Percentiles rank a stretch among this genome's conserved stretches.
phyloP scores from a whole-genome alignment of 1,139 yeast species.

The Diutina catenulata region DNA sequence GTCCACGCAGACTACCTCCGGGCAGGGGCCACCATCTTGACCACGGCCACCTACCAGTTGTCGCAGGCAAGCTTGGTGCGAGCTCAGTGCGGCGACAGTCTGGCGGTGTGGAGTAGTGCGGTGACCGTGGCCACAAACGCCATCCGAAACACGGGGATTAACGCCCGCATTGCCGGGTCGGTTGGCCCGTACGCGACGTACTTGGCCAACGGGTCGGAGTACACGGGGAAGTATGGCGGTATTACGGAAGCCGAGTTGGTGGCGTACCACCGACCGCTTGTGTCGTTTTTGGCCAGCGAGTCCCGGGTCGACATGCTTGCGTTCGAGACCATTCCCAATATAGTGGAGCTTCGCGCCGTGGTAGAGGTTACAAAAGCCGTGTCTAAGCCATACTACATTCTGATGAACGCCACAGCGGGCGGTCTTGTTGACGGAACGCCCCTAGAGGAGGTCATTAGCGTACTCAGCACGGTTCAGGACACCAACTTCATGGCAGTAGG shows the following conservation, averaged over 20 bases:
- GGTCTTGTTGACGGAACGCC: slow-evolving; percentile 23
- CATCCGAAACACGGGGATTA: slow-evolving; percentile 6
- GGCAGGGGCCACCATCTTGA: slow-evolving; percentile 44
- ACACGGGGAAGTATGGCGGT: slow-evolving; percentile 46
- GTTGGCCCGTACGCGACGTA: slow-evolving; percentile 69
- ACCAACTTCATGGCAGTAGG: slow-evolving; percentile 23
- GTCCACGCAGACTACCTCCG: slow-evolving; percentile 40
- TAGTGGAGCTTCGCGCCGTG: slow-evolving; percentile 33
- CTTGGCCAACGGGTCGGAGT: slow-evolving; percentile 56
- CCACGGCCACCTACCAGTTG: slow-evolving; percentile 56
- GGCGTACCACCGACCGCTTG: slow-evolving; percentile 38
- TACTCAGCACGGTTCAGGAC: slow-evolving; percentile 1
- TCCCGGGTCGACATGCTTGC: slow-evolving; percentile 40
- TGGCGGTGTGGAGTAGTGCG: slow-evolving; percentile 19
- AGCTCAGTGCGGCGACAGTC: slow-evolving; percentile 7
- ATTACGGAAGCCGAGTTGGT: slow-evolving; percentile 18
- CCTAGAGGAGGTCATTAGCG: slow-evolving; percentile 12
- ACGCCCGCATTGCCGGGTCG: slow-evolving; percentile 37
- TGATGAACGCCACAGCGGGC: slow-evolving; percentile 14
- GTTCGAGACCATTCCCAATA: slow-evolving; percentile 55
- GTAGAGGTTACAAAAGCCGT: slow-evolving; percentile 13
- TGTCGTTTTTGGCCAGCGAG: slow-evolving; percentile 23
- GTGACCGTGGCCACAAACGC: slow-evolving; percentile 23
- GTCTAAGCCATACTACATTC: slow-evolving; percentile 19
- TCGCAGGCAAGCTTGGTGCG: slow-evolving; percentile 27